Evolutionary conservation across 2,329 filamentous ascomycete species (phyloP).

Genomic region (Chaetomiaceae sp.): DNA sequence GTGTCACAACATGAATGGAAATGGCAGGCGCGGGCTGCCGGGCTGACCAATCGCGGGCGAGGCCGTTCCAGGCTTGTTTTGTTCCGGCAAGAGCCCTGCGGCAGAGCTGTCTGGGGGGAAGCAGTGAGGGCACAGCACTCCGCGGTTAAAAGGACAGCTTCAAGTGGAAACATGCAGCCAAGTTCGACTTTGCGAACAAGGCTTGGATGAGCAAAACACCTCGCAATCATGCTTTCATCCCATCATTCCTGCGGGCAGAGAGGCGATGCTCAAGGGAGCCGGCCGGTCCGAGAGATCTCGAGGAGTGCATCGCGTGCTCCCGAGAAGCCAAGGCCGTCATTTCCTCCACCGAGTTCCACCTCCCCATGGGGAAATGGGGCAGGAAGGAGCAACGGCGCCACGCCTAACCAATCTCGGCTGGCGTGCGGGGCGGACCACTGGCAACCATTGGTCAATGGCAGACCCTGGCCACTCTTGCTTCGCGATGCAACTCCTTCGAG

Average conservation of each 20-base stretch:
- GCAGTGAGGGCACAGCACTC: background rate
- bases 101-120: background rate
- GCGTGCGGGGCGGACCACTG: background rate
- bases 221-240: no score
- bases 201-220: no score
- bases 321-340: background rate
- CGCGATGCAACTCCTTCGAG: background rate
- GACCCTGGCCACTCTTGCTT: background rate
- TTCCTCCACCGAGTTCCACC: background rate
- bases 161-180: background rate
- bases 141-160: background rate
- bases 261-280: background rate
- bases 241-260: background rate
- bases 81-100: conserved; percentile 10
- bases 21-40: background rate
- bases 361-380: conserved; percentile 4
- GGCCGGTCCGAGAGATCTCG: no score
- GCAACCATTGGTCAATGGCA: conserved; percentile 3
- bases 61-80: conserved; percentile 2
- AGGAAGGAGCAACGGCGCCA: background rate
- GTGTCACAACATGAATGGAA: conserved; percentile 12
- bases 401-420: conserved; percentile 8
- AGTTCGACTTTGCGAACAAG: no score
- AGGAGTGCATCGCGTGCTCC: background rate
- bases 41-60: background rate